These are phyloP conservation scores for Spiraea crenata DNA, from an alignment of 331 rosid species.

Conservation along the genomic window DNA sequence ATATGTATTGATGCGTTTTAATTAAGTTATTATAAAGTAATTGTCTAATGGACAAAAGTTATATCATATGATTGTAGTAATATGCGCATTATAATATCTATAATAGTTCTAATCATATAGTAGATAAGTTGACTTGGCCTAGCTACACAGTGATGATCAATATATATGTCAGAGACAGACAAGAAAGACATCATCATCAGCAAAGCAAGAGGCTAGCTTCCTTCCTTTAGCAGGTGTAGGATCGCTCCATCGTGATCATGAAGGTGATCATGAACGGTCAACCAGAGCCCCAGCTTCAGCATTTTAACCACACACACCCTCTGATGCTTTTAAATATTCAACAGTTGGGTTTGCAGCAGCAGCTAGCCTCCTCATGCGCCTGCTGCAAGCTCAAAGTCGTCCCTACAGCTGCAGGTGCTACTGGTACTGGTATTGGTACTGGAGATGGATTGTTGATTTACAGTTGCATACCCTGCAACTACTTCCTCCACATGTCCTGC, in stretches of 20 bases:
- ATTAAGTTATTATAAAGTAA: no score
- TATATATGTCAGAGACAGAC: neutral
- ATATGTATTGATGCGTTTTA: no score
- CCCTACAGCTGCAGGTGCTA: no score
- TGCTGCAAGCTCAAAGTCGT: conserved; percentile 10
- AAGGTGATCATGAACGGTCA: neutral
- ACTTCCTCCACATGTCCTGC: conserved; percentile 4
- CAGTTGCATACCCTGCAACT: conserved; percentile 2
- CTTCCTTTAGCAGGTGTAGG: no score
- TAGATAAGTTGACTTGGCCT: neutral
- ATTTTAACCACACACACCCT: conserved; percentile 12
- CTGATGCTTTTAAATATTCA: neutral
- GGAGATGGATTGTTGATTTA: neutral
- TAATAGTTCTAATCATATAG: neutral
- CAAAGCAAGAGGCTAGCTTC: neutral
- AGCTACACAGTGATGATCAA: no score
- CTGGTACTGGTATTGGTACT: no score
- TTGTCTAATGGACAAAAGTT: no score
- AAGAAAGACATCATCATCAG: neutral
- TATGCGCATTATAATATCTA: no score
- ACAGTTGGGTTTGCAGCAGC: neutral
- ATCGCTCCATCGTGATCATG: no score
- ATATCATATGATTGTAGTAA: no score
- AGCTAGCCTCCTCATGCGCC: neutral
- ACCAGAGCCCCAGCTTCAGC: neutral